Evolutionary conservation across 108 stramenopile species (phyloP).

Genomic region (Cyclotella sp.): DNA sequence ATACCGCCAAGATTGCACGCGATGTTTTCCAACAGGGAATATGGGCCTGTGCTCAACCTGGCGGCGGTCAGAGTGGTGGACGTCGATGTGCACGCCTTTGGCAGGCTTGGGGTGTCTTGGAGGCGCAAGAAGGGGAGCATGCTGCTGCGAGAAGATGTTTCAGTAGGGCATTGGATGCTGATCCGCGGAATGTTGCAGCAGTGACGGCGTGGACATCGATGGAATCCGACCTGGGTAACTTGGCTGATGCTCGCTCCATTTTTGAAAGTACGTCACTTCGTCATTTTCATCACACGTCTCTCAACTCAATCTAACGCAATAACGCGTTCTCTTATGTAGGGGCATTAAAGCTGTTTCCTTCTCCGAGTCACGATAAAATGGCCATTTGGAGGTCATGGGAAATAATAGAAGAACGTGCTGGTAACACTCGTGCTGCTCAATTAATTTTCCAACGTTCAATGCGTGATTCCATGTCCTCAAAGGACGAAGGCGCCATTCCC

Average conservation of each 20-base stretch:
- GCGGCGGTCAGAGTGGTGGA: slow-evolving; percentile 87
- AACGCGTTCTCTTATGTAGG: slow-evolving; percentile 14
- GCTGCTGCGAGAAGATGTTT: slow-evolving; percentile 87
- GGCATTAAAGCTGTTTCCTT: slow-evolving; percentile 65
- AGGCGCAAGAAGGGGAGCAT: slow-evolving; percentile 78
- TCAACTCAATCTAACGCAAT: not conserved
- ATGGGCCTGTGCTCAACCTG: slow-evolving; percentile 85
- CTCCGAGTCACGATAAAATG: slow-evolving; percentile 76
- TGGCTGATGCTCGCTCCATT: slow-evolving; percentile 69
- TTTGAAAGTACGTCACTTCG: slow-evolving; percentile 59
- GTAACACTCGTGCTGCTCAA: slow-evolving; percentile 66
- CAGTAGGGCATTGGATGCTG: slow-evolving; percentile 87
- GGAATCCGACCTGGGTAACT: slow-evolving; percentile 78
- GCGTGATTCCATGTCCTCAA: slow-evolving; percentile 64
- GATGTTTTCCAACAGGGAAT: slow-evolving; percentile 91
- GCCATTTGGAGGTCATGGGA: slow-evolving; percentile 81
- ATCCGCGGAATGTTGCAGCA: slow-evolving; percentile 83
- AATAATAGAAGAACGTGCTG: slow-evolving; percentile 80
- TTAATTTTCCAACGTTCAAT: slow-evolving; percentile 76
- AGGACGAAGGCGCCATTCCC: slow-evolving; percentile 25
- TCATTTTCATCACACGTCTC: not conserved
- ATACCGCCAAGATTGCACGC: slow-evolving; percentile 73
- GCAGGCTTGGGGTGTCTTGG: slow-evolving; percentile 93
- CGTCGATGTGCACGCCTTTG: slow-evolving; percentile 83
- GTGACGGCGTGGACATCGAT: slow-evolving; percentile 87